Base-by-base conservation (phyloP, 129 eudicot genomes). In the Flaveria sonorensis region DNA sequence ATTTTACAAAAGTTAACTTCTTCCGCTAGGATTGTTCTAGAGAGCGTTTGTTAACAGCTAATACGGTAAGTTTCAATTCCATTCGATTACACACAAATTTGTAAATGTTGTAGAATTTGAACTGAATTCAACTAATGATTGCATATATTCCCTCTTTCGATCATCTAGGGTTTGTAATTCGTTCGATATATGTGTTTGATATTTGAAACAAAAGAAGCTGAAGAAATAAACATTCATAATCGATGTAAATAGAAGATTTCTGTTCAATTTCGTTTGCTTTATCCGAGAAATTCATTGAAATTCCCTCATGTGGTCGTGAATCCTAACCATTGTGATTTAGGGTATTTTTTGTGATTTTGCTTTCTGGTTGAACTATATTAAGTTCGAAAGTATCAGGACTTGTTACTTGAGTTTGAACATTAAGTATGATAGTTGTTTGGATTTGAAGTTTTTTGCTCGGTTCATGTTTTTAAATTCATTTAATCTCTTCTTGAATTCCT, bases 121-220 rank as follows among this genome's bases (percentile, higher is more conserved):
- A 7, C 20, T 16, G 0, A 36, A 65, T 32, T 7, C 26, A 3
- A 61, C 1, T 14, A 24, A 12, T 7, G 6, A 16, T 39, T 32
- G 15, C 71, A 8, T 7, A 1, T 32, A 36, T 65, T 19, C 36
- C 36, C 36, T 30, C 36, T 30, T 30, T 30, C 36, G 28, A 66
- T 39, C 50, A 32, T 39, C 28, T 66, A 66, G 70, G 70, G 47
- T 64, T 64, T 47, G 53, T 11, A 47, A 47, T 47, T 47, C 7
- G 23, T 64, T 64, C 21, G 47, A 32, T 64, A 36, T 32, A 16
- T 15, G 70, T 32, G n/a, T 64, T 30, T 39, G 15, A 16, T 65
- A 1, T 30, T 65, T 16, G 50, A 65, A 36, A 15, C 5, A 16
- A 10, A 11, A 30, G 1, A 7, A 24, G 28, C 0, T 13, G 40